Base-by-base conservation (phyloP, 2,329 filamentous ascomycete species). In the Fusarium penzigii region DNA sequence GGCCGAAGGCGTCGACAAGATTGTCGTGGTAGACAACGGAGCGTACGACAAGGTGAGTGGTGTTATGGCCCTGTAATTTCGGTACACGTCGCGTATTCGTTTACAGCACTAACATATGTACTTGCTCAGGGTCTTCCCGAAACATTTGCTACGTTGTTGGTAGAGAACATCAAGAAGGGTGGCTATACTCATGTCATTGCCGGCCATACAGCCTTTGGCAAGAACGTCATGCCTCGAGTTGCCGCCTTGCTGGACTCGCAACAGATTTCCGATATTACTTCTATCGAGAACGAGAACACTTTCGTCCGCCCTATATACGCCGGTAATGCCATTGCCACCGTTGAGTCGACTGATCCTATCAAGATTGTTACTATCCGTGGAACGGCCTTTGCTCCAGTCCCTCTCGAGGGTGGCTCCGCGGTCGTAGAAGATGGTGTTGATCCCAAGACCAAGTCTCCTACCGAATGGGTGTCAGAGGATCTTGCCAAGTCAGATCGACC, bases 281-380 rank as follows among this genome's bases (percentile, higher is more conserved):
- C 75, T 1, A 88, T 99, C 68, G 86, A 97, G 73, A 84, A 84
- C 72, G 92, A 96, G 72, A 92, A 93, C 72, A 97, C 91, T 12
- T 99, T 99, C 67, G 88, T 97, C 49, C 89, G 94, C 51, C 93
- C 94, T 29, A 97, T 99, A 68, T 99, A 99, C 72, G 94, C 94
- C 52, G 94, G 94, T 49, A 99, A 99, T 70, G 94, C 93, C 44
- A 96, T 99, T 68, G 85, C 95, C 36, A 99, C 94, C 10, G 92
- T 99, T 53, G 90, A 97, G 74, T 96, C 92, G 3, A 84, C 83
- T 57, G 94, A 99, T 68, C 70, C 80, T 14, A 84, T 91, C 71
- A 99, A 97, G 76, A 71, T 97, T 48, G 83, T 99, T 66, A 99
- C 94, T 36, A 88, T 97, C 58, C 88, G 94, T 68, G 92, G 92